These are phyloP conservation scores for Talaromyces sp. DNA, from an alignment of 2,329 filamentous ascomycete species.

Conservation along the genomic window DNA sequence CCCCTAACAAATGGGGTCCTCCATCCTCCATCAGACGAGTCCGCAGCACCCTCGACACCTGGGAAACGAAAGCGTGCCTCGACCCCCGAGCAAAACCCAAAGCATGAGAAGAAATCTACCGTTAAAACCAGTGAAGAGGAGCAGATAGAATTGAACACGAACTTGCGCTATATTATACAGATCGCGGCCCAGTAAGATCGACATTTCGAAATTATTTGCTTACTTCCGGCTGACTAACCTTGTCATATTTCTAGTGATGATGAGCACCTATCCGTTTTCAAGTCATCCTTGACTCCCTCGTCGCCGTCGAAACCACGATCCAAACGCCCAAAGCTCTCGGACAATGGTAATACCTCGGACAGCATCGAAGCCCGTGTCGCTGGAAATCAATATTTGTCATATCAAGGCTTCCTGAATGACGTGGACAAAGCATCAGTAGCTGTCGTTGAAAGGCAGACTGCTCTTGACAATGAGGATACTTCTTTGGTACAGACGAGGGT, in stretches of 20 bases:
- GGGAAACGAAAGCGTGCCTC: conserved; percentile 41
- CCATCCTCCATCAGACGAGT: conserved; percentile 25
- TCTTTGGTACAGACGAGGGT: conserved; percentile 41
- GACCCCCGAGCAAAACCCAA: conserved; percentile 27
- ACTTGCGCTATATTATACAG: conserved; percentile 17
- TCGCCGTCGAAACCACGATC: conserved; percentile 36
- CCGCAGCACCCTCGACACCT: conserved; percentile 29
- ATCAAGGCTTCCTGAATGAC: conserved; percentile 40
- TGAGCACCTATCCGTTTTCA: conserved; percentile 40
- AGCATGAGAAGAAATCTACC: conserved; percentile 21
- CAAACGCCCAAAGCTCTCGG: conserved; percentile 40
- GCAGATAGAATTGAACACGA: conserved; percentile 31
- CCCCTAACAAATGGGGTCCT: conserved; percentile 33
- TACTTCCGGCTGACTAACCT: conserved; percentile 6
- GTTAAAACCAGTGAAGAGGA: conserved; percentile 25
- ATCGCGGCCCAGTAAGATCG: conserved; percentile 11
- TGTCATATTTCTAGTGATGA: conserved; percentile 35
- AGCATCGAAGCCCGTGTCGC: conserved; percentile 37
- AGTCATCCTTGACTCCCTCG: conserved; percentile 32
- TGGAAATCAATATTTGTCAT: conserved; percentile 34
- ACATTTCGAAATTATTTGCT: neutral
- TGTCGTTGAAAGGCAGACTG: conserved; percentile 32
- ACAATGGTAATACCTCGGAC: conserved; percentile 28
- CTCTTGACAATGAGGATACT: conserved; percentile 23
- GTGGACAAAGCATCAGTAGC: conserved; percentile 37